phyloP scores from a whole-genome alignment of 2,329 filamentous ascomycete species.

The Aspergillus awamori region DNA sequence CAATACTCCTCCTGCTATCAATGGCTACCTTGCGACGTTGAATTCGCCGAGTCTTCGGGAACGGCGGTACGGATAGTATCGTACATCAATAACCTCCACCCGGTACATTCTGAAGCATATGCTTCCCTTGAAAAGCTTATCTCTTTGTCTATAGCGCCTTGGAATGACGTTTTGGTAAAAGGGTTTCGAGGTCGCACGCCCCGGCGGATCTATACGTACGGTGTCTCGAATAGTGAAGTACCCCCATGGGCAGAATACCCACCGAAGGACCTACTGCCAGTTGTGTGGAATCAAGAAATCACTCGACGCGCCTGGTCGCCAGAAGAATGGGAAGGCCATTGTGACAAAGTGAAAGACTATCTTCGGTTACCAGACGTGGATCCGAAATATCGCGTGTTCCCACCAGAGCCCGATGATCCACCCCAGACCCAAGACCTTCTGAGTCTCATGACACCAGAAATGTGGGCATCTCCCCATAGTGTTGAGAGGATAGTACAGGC shows the following conservation, averaged over 20 bases:
- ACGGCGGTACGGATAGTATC: slow-evolving; percentile 1
- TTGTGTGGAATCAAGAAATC: background rate
- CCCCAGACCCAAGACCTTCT: background rate
- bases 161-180: background rate
- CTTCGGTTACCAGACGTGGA: background rate
- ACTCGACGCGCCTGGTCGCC: background rate
- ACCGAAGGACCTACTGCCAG: background rate
- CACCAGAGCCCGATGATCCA: background rate
- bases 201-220: background rate
- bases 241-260: background rate
- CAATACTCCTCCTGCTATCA: background rate
- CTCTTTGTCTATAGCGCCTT: background rate
- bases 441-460: background rate
- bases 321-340: background rate
- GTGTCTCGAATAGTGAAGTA: background rate
- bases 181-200: background rate
- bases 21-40: slow-evolving; percentile 3
- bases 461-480: background rate
- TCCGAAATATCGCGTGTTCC: background rate
- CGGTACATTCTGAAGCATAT: background rate
- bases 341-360: background rate
- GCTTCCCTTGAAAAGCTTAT: background rate
- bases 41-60: background rate
- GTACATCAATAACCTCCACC: slow-evolving; percentile 4
- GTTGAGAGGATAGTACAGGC: background rate